A percentile compares a stretch with the other conserved stretches of the same genome.
phyloP scores from a whole-genome alignment of 1,139 yeast genomes.

The Magnusiomyces suaveolens region DNA sequence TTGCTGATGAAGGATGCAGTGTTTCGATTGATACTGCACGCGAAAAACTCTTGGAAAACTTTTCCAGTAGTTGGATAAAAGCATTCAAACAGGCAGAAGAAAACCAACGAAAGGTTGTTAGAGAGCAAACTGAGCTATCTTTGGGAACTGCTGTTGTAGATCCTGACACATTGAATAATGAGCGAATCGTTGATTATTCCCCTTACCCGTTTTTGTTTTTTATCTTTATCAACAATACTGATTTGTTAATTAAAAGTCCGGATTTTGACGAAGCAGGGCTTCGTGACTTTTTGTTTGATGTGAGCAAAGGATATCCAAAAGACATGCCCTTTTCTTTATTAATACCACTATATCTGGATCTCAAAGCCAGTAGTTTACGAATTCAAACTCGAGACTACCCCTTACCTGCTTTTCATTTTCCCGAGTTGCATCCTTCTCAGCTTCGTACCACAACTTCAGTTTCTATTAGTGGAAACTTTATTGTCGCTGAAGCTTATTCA shows the following conservation, averaged over 20 bases:
- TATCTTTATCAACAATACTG: conserved; percentile 48
- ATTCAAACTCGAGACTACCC: conserved; percentile 62
- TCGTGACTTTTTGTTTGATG: conserved; percentile 51
- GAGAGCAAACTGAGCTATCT: conserved; percentile 43
- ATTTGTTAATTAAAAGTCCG: conserved; percentile 47
- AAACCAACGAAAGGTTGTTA: conserved; percentile 36
- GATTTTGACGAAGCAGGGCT: conserved; percentile 44
- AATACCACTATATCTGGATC: conserved; percentile 49
- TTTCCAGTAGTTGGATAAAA: conserved; percentile 67
- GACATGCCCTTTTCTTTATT: conserved; percentile 59
- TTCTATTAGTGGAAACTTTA: conserved; percentile 42
- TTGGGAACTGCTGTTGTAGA: conserved; percentile 41
- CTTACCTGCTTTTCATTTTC: conserved; percentile 43
- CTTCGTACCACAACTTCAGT: conserved; percentile 24
- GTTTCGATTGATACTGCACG: conserved; percentile 30
- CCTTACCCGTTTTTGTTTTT: conserved; percentile 57
- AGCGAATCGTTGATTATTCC: conserved; percentile 48
- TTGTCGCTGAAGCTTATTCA: conserved; percentile 46
- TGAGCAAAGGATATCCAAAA: conserved; percentile 77
- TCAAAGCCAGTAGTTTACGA: conserved; percentile 44
- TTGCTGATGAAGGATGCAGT: conserved; percentile 20
- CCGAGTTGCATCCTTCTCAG: conserved; percentile 33
- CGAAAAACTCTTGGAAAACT: conserved; percentile 33
- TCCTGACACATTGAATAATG: conserved; percentile 40
- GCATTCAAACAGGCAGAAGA: conserved; percentile 23